Percentiles rank a stretch among this genome's conserved stretches.
Conservation (phyloP, 305 asterid genomes). For the Solanum hybrid region DNA sequence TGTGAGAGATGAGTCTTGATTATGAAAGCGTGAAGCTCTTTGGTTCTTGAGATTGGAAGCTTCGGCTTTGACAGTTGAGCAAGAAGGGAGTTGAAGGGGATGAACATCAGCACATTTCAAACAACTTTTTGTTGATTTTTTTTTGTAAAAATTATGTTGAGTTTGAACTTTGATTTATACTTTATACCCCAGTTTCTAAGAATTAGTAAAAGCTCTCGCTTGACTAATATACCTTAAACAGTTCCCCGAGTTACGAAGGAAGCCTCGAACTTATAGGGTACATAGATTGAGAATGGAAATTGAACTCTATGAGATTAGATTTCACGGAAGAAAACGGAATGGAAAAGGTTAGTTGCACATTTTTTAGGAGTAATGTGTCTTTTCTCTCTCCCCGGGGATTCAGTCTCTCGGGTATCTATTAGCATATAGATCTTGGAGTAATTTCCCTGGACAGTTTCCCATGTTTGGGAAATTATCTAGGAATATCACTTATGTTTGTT, state of each 20-base stretch:
- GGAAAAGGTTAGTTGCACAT: background rate
- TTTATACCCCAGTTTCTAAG: background rate
- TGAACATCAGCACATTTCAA: constrained; percentile 20
- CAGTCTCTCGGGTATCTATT: background rate
- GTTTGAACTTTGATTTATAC: background rate
- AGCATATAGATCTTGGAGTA: background rate
- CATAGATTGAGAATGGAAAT: background rate
- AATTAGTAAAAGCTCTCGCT: background rate
- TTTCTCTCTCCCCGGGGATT: background rate
- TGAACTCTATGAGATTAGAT: background rate
- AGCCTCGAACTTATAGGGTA: background rate
- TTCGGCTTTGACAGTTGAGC: constrained; percentile 32
- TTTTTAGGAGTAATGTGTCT: background rate
- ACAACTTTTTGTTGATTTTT: background rate
- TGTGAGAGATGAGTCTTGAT: constrained; percentile 30
- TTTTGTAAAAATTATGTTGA: too few relatives aligned
- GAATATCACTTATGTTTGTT: too few relatives aligned
- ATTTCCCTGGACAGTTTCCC: too few relatives aligned
- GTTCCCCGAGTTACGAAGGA: background rate
- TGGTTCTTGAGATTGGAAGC: constrained; percentile 41
- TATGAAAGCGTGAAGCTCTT: constrained; percentile 35
- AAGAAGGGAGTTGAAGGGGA: constrained; percentile 24
- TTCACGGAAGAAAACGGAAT: background rate
- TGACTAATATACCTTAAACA: background rate
- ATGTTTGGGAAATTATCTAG: too few relatives aligned